Percentiles rank a stretch among this genome's conserved stretches.
These are phyloP conservation scores for Macrolepiota dolichaula DNA, from an alignment of 768 basidiomycete species.

Conservation along the genomic window DNA sequence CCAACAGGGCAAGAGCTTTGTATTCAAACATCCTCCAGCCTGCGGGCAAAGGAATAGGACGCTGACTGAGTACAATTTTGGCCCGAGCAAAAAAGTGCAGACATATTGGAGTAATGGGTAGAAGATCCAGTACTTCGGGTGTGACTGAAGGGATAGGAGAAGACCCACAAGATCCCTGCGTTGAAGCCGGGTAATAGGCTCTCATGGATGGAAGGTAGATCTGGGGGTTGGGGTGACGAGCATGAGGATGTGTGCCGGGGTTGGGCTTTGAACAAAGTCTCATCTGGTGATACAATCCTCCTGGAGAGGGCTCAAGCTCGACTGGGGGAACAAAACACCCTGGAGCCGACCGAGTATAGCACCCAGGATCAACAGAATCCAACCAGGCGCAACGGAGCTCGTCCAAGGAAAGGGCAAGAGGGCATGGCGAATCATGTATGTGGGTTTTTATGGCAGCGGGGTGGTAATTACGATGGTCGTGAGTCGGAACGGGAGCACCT, in stretches of 20 bases:
- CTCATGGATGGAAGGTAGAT: conserved; percentile 24
- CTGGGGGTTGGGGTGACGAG: conserved; percentile 27
- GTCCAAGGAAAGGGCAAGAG: conserved; percentile 51
- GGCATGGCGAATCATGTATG: conserved; percentile 30
- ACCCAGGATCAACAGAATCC: conserved; percentile 30
- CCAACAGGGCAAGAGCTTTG: conserved; percentile 1
- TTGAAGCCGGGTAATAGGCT: conserved; percentile 23
- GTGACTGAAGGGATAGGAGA: conserved; percentile 25
- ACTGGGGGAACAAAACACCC: conserved; percentile 11
- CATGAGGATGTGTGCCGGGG: conserved; percentile 8
- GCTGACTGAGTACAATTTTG: conserved; percentile 20
- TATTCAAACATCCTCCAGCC: conserved; percentile 13
- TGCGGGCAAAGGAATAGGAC: conserved; percentile 22
- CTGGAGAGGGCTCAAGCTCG: conserved; percentile 29
- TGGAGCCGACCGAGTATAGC: background rate
- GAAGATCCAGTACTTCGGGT: conserved; percentile 27
- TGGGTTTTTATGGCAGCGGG: conserved; percentile 27
- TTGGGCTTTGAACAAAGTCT: background rate
- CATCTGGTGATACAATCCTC: conserved; percentile 15
- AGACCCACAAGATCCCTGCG: background rate
- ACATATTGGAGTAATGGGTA: conserved; percentile 27
- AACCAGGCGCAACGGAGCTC: conserved; percentile 64
- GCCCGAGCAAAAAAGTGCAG: conserved; percentile 24
- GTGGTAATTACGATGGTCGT: conserved; percentile 26
- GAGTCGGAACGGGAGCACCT: background rate